Evolutionary conservation across 2,329 filamentous ascomycete genomes (phyloP), one percentile per base, ranked within the genome.

Genomic region (Fusarium circinatum): DNA sequence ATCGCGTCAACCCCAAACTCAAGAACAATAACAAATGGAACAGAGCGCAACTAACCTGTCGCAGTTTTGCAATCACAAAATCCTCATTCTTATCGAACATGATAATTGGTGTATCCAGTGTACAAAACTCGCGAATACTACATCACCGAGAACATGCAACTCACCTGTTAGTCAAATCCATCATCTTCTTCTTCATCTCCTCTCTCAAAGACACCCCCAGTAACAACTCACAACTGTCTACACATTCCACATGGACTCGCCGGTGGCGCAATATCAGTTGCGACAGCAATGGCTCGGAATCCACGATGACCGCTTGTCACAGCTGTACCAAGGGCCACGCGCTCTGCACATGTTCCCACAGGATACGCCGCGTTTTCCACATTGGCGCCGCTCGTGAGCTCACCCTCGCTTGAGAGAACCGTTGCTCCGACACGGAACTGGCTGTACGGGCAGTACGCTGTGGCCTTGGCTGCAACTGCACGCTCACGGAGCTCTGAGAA

Each of bases 351-450:
- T 6, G 94, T 97, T n/a, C 94, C 94, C 11, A 98, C 95, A 0
- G 96, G 96, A 81, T 97, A 98, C 34, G 93, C 87, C 3, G 94
- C 95, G 81, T 98, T 98, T 85, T 99, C 96, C 70, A 98, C 91
- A 80, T 98, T 98, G 71, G 94, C 95, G 62, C 96, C 96, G 52
- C 76, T 74, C 55, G 81, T 79, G 55, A 80, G 70, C 58, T 76
- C 73, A 6, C 87, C 89, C 36, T 86, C 83, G 17, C 82, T 79
- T 42, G 81, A 81, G 71, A 98, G 90, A 69, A 98, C 84, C 39
- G 93, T 91, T 56, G 93, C 92, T 71, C 96, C 96, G 71, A 99
- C 96, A 73, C 92, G 93, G 87, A 98, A 99, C 68, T 92, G 89
- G 78, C 94, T 97, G 87, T 98, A 98, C 8, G 94, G 95, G 89